Base-by-base conservation (phyloP, 371 early-diverging fungal genomes). In the Lichtheimia corymbifera region DNA sequence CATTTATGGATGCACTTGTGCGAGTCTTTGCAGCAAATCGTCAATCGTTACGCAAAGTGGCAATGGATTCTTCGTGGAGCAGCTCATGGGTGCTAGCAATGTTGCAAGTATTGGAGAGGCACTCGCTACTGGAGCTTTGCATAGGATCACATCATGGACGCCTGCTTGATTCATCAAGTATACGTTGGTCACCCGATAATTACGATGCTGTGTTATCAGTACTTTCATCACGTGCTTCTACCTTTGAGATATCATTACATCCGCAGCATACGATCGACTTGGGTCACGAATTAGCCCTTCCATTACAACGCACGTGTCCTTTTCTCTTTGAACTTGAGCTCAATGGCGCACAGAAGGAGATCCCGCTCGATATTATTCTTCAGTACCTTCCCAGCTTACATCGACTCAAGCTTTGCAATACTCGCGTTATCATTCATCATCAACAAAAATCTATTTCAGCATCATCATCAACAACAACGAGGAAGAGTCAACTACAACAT, bases 61-160 rank as follows among this genome's bases (percentile, higher is more conserved):
- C 54, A 13, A 15, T 54, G 54, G 41, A 41, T 54, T 41, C 54
- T 15, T 22, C 41, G 6, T 54, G 54, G 54, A 41, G 22, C 20
- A 54, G 35, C 9, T 5, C 35, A 5, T 35, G 35, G 35, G 11
- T 35, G 9, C 9, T 40, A 20, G 12, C 13, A 54, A 20, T 54
- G 15, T 18, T 54, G 35, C 20, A 41, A 3, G 35, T 18, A 7
- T 12, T 54, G 4, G 41, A 20, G 12, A 18, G 22, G 12, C 9
- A 35, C 4, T 54, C 54, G 13, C n/a, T 54, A 20, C 3, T 41
- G 11, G 54, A 54, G 28, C 22, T 54, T 17, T 41, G 54, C 2
- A 54, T 41, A 2, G 54, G 54, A n/a, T 54, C 54, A 41, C 14
- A 40, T 7, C 30, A 41, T 22, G 54, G 42, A 54, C 54, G 41